Evolutionary conservation across 371 early-diverging fungal genomes (phyloP).

Genomic region (Mortierella sp.): DNA sequence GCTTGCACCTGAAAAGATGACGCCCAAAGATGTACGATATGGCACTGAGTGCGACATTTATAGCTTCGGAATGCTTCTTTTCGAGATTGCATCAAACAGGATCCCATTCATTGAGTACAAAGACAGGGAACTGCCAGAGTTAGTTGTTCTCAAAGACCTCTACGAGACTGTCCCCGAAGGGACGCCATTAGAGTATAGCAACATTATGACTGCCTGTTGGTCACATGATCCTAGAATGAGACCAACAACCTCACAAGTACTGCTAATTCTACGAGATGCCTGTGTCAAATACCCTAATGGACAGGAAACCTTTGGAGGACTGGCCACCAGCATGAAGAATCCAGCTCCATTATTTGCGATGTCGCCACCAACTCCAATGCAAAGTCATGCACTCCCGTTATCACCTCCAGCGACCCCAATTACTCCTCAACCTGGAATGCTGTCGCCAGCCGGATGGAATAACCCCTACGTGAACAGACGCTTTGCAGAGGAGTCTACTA

Average conservation of each 20-base stretch:
- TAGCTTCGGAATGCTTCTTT: slow-evolving; percentile 54
- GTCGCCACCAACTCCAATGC: slow-evolving; percentile 32
- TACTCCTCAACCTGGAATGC: slow-evolving; percentile 13
- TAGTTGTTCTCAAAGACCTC: slow-evolving; percentile 36
- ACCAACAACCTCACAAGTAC: slow-evolving; percentile 47
- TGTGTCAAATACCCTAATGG: slow-evolving; percentile 21
- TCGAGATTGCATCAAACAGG: slow-evolving; percentile 51
- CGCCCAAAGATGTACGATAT: slow-evolving; percentile 38
- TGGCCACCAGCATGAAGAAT: slow-evolving; percentile 27
- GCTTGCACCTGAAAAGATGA: slow-evolving; percentile 58
- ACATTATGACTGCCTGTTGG: slow-evolving; percentile 56
- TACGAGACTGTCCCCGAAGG: slow-evolving; percentile 48
- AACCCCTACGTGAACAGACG: slow-evolving; percentile 52
- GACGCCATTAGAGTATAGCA: slow-evolving; percentile 34
- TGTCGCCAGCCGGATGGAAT: slow-evolving; percentile 43
- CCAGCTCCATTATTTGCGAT: slow-evolving; percentile 38
- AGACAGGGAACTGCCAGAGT: slow-evolving; percentile 45
- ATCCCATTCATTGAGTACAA: slow-evolving; percentile 30
- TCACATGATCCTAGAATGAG: slow-evolving; percentile 44
- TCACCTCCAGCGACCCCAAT: slow-evolving; percentile 43
- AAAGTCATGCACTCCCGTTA: slow-evolving; percentile 14
- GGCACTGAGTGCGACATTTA: slow-evolving; percentile 53
- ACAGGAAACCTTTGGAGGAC: slow-evolving; percentile 6
- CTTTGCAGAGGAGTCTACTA: slow-evolving; percentile 32
- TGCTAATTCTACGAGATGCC: slow-evolving; percentile 42